A percentile compares a stretch with the other conserved stretches of the same genome.
phyloP scores from a whole-genome alignment of 1,284 basidiomycete genomes.

The Trametes hirsuta region DNA sequence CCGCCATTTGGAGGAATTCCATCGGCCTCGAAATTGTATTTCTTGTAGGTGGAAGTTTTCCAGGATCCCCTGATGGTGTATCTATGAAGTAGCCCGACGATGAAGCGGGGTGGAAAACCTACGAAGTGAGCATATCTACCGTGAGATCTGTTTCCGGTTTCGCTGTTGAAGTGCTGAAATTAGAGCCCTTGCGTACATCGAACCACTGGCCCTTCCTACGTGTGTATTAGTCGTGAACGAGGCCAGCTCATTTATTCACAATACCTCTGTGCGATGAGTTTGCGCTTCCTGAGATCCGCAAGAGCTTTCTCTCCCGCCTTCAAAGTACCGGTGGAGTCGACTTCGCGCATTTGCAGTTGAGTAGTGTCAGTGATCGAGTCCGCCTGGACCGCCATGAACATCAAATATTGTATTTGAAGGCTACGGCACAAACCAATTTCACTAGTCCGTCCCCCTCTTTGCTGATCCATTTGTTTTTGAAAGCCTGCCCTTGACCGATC shows the following conservation, averaged over 20 bases:
- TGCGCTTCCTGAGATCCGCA: constrained; percentile 90
- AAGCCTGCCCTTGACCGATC: constrained; percentile 92
- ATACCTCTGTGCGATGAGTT: constrained; percentile 78
- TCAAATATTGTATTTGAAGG: not conserved
- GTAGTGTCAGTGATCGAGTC: constrained; percentile 74
- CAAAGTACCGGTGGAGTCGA: constrained; percentile 74
- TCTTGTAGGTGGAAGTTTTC: constrained; percentile 93
- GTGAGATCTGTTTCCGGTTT: constrained; percentile 99
- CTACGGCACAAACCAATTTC: constrained; percentile 65
- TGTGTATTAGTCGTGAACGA: constrained; percentile 36
- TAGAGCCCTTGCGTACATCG: constrained; percentile 82
- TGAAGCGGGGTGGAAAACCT: constrained; percentile 15
- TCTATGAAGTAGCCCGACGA: not conserved
- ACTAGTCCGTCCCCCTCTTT: constrained; percentile 92
- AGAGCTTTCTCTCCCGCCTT: constrained; percentile 78
- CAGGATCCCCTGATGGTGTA: constrained; percentile 71
- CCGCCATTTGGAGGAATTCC: constrained; percentile 89
- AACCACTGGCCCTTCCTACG: constrained; percentile 95
- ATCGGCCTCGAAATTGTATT: constrained; percentile 99
- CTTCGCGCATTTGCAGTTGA: constrained; percentile 74
- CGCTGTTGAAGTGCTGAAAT: constrained; percentile 91
- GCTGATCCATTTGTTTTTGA: constrained; percentile 97
- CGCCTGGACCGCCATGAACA: constrained; percentile 43
- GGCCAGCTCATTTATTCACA: constrained; percentile 66
- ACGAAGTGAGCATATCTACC: constrained; percentile 93